Evolutionary conservation across 2,329 filamentous ascomycete species (phyloP).

Genomic region (Fusarium mangiferae): DNA sequence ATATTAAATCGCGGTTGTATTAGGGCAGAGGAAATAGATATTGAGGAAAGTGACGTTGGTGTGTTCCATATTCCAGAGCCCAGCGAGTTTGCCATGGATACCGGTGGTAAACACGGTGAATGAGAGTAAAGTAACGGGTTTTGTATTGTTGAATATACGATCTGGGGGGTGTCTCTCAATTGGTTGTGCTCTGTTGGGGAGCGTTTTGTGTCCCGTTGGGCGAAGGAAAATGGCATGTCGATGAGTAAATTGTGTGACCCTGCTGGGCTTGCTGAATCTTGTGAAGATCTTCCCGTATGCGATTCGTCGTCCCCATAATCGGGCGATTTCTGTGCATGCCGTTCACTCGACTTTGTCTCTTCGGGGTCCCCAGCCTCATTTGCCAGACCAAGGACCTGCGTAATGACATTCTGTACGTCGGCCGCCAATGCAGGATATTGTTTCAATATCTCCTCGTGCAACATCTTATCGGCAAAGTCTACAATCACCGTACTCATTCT

Average conservation of each 20-base stretch:
- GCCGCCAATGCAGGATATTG: neutral
- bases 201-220: neutral
- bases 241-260: neutral
- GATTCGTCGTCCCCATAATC: neutral
- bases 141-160: neutral
- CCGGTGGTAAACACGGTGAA: neutral
- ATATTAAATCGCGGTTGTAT: neutral
- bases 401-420: slow-evolving; percentile 1
- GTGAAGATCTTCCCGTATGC: too few relatives aligned
- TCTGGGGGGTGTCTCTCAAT: neutral
- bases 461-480: slow-evolving; percentile 9
- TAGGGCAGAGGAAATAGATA: neutral
- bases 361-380: slow-evolving; percentile 10
- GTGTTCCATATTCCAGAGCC: neutral
- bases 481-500: slow-evolving; percentile 15
- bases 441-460: neutral
- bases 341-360: neutral
- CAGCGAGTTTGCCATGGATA: neutral
- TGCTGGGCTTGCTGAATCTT: neutral
- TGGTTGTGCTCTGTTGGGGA: neutral
- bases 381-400: neutral
- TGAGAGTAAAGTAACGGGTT: neutral
- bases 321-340: neutral
- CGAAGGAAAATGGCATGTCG: neutral
- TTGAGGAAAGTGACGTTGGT: neutral